These are phyloP conservation scores for Metschnikowia orientalis DNA, from an alignment of 805 yeast species.

Conservation along the genomic window DNA sequence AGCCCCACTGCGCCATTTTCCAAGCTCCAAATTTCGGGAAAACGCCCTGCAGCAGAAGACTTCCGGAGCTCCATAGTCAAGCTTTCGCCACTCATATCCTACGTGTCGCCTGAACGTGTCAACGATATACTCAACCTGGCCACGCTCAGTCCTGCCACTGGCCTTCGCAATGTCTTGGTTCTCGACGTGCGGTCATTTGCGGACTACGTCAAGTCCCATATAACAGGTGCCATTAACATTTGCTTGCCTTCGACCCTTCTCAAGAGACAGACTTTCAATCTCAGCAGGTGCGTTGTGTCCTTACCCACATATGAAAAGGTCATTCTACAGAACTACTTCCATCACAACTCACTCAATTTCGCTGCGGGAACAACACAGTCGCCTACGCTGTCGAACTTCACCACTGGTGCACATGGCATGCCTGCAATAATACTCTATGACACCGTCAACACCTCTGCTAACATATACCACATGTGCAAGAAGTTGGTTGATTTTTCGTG, in stretches of 20 bases:
- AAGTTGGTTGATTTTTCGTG: slow-evolving; percentile 41
- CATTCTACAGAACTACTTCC: slow-evolving; percentile 36
- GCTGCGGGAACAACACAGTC: slow-evolving; percentile 2
- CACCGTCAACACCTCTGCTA: slow-evolving; percentile 30
- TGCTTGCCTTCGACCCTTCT: slow-evolving; percentile 88
- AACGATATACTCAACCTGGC: slow-evolving; percentile 13
- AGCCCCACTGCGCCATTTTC: not conserved
- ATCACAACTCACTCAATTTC: slow-evolving; percentile 9
- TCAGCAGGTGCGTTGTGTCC: slow-evolving; percentile 58
- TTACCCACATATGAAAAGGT: slow-evolving; percentile 50
- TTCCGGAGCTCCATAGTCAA: slow-evolving; percentile 21
- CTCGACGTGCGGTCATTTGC: slow-evolving; percentile 81
- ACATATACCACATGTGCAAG: slow-evolving; percentile 43
- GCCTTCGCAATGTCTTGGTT: slow-evolving; percentile 33
- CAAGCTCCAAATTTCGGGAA: slow-evolving; percentile 10
- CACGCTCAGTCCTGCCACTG: slow-evolving; percentile 5
- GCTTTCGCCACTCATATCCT: slow-evolving; percentile 21
- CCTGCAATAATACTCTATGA: slow-evolving; percentile 53
- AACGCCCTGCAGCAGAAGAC: slow-evolving; percentile 12
- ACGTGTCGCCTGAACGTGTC: slow-evolving; percentile 16
- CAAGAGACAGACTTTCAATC: slow-evolving; percentile 66
- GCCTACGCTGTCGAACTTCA: not conserved
- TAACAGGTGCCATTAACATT: slow-evolving; percentile 62
- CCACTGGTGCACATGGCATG: slow-evolving; percentile 23
- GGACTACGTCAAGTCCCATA: slow-evolving; percentile 57